Percentiles rank a stretch among this genome's conserved stretches.
Evolutionary conservation across 805 yeast species (phyloP).

Genomic region (Lachancea mirantina): DNA sequence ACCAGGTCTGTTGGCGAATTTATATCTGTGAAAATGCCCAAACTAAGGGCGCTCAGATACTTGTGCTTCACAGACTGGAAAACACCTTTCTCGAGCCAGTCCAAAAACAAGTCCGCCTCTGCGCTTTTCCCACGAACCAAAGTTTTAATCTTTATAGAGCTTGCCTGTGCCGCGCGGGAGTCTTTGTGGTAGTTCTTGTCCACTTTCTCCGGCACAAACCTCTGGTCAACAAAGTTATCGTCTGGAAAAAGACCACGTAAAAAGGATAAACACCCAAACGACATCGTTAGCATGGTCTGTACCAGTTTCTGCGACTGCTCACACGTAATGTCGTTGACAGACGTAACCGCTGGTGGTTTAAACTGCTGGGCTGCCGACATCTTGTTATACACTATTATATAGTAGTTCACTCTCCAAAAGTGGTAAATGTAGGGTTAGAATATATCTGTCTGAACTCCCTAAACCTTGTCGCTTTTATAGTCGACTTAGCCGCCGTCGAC

Average conservation of each 20-base stretch:
- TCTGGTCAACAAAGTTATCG: conserved; percentile 43
- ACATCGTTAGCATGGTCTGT: conserved; percentile 43
- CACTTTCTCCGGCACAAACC: conserved; percentile 35
- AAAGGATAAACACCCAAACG: conserved; percentile 52
- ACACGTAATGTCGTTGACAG: conserved; percentile 21
- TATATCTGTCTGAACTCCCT: too few relatives aligned
- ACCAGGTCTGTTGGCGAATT: conserved; percentile 35
- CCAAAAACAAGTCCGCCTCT: conserved; percentile 42
- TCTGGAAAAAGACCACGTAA: conserved; percentile 53
- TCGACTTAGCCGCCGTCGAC: too few relatives aligned
- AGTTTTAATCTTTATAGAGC: conserved; percentile 41
- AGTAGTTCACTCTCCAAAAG: too few relatives aligned
- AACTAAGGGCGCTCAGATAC: conserved; percentile 38
- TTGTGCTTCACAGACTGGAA: conserved; percentile 38
- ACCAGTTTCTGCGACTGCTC: conserved; percentile 42
- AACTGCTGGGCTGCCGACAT: conserved; percentile 22
- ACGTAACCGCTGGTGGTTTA: conserved; percentile 11
- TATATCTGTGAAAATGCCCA: conserved; percentile 41
- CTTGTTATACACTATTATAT: too few relatives aligned
- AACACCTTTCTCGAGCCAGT: conserved; percentile 50
- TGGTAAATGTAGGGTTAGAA: too few relatives aligned
- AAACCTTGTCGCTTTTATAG: too few relatives aligned
- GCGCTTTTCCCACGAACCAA: conserved; percentile 39
- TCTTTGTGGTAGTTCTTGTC: conserved; percentile 25
- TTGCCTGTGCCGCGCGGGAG: conserved; percentile 14